Base-by-base conservation (phyloP, 345 rosid genomes). In the Stellera chamaejasme region DNA sequence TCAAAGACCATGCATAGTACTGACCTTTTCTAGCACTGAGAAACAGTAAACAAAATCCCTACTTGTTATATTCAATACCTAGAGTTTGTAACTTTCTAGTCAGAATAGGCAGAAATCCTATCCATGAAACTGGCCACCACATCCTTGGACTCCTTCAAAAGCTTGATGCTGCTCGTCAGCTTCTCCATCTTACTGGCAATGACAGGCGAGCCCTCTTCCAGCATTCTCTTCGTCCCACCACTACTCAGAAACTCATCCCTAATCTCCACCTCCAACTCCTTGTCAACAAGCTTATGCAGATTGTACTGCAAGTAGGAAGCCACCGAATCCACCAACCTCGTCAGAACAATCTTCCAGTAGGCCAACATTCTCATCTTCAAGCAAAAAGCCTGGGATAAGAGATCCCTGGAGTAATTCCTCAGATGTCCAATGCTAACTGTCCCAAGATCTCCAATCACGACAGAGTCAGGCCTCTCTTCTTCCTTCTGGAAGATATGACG, bases 131-230 rank as follows among this genome's bases (percentile, higher is more conserved):
- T 42, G 2, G 66, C 48, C 0, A 66, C 69, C 0, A 56, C 56
- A 4, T 69, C 72, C 43, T 69, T 76, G 0, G 77, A 72, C 52
- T 76, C 74, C 57, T 55, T 61, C 54, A 75, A 26, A 4, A 75
- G 19, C 45, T 54, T 44, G 10, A 65, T 60, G 50, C 66, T 68
- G 1, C 36, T 63, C 14, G 64, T 67, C n/a, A 75, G 65, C 72
- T 59, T 71, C 54, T 65, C 69, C 1, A 74, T 51, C 58, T 75
- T 75, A 6, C 58, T 66, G 4, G 66, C 66, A 10, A 71, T 32
- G 0, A 58, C 52, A 5, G 74, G 59, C 0, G 79, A 65, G 54
- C 54, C 10, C 50, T 71, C 79, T 56, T 47, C 74, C 12, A 71
- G 1, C 71, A 75, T 54, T 43, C n/a, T 65, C 25, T 71, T 64